Evolutionary conservation across 202 grass and related monocot genomes (phyloP).

Genomic region (Carex sylvatica): DNA sequence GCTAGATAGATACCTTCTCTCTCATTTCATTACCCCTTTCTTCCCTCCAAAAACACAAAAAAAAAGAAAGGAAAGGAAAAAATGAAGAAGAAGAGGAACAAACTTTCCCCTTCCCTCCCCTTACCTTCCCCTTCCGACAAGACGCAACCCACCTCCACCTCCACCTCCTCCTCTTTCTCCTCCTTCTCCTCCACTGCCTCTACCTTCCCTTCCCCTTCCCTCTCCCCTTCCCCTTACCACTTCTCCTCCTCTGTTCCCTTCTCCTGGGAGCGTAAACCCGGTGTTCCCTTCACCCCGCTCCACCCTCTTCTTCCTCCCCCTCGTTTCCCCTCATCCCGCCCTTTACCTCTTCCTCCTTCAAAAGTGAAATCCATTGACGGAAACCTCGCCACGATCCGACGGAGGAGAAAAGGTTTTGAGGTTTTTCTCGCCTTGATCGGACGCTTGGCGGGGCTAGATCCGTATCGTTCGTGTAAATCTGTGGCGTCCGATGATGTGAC

Average conservation of each 20-base stretch:
- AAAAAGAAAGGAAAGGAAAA: neutral
- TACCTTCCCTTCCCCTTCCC: constrained; percentile 37
- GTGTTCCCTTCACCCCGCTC: constrained; percentile 67
- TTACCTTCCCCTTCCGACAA: neutral
- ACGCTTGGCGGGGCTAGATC: neutral
- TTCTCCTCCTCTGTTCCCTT: constrained; percentile 54
- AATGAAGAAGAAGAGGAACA: constrained; percentile 25
- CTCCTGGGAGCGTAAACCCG: constrained; percentile 76
- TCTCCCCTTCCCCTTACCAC: constrained; percentile 45
- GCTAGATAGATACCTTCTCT: neutral
- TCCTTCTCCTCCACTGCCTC: neutral
- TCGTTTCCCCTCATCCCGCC: neutral
- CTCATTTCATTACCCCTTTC: constrained; percentile 13
- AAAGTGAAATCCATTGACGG: constrained; percentile 30
- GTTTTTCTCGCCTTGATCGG: constrained; percentile 9
- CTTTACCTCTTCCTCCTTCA: constrained; percentile 49
- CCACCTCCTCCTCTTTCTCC: constrained; percentile 33
- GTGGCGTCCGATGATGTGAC: constrained; percentile 34
- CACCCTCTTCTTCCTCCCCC: neutral
- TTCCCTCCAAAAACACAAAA: neutral
- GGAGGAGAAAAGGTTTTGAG: constrained; percentile 15
- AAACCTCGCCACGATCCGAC: constrained; percentile 7
- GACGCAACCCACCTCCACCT: constrained; percentile 14
- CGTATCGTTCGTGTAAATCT: constrained; percentile 22
- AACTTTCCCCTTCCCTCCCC: constrained; percentile 12